A percentile compares a stretch with the other conserved stretches of the same genome.
These are phyloP conservation scores for Colletotrichum theobromicola DNA, from an alignment of 2,329 filamentous ascomycete genomes.

Conservation along the genomic window DNA sequence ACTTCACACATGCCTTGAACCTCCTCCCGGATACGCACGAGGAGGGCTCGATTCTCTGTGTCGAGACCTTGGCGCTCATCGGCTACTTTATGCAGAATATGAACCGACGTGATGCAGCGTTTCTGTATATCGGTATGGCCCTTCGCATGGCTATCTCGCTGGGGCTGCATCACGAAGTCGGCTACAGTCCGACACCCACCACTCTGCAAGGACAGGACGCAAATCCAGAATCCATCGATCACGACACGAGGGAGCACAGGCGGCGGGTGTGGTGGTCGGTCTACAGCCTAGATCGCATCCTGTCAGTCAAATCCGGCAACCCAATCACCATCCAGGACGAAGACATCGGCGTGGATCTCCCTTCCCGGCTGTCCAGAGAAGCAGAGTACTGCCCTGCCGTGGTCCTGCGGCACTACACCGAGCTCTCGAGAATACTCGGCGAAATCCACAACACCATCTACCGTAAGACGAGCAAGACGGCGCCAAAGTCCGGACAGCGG, in stretches of 20 bases:
- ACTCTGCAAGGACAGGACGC: neutral
- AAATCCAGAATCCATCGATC: neutral
- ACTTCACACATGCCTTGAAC: conserved; percentile 55
- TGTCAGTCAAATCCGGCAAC: conserved; percentile 36
- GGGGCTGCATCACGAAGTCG: conserved; percentile 59
- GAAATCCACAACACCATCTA: conserved; percentile 45
- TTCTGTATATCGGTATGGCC: conserved; percentile 58
- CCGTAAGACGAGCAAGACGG: conserved; percentile 40
- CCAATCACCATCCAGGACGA: conserved; percentile 34
- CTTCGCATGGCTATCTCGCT: conserved; percentile 62
- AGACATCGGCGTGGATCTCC: conserved; percentile 37
- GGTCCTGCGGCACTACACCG: conserved; percentile 31
- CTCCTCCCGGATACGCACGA: conserved; percentile 61
- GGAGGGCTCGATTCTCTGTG: conserved; percentile 57
- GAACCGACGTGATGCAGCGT: conserved; percentile 59
- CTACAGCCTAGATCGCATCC: conserved; percentile 37
- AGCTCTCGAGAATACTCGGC: conserved; percentile 34
- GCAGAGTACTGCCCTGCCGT: conserved; percentile 33
- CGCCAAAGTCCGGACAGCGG: conserved; percentile 47
- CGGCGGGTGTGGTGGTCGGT: conserved; percentile 42
- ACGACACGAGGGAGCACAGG: conserved; percentile 45
- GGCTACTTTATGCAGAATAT: conserved; percentile 64
- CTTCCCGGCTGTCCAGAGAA: conserved; percentile 30
- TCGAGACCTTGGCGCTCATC: conserved; percentile 58
- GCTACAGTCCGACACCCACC: neutral